phyloP scores from a whole-genome alignment of 164 flowering plant species.

The Magnolia changhungtana region DNA sequence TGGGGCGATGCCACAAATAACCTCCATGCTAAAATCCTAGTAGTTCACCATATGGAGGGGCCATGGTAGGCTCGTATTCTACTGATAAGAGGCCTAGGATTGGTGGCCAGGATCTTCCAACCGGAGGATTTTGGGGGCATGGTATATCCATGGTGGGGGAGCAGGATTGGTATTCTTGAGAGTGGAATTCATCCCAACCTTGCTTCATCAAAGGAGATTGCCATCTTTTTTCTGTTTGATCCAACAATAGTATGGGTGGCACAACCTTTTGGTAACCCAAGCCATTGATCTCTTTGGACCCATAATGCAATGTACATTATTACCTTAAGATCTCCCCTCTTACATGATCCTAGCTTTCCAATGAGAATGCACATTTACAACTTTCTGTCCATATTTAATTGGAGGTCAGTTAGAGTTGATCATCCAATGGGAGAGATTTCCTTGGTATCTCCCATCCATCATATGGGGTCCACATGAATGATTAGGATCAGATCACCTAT shows the following conservation, averaged over 20 bases:
- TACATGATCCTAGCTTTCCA: not conserved
- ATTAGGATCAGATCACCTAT: not conserved
- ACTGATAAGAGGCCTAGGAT: too few species aligned
- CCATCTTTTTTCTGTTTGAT: too few species aligned
- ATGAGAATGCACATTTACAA: not conserved
- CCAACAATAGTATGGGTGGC: not conserved
- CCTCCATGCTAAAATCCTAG: too few species aligned
- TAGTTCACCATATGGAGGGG: too few species aligned
- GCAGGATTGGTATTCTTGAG: too few species aligned
- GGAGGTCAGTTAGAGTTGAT: not conserved
- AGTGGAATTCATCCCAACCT: too few species aligned
- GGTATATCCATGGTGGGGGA: too few species aligned
- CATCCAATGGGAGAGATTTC: not conserved
- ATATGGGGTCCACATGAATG: not conserved
- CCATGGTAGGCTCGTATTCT: too few species aligned
- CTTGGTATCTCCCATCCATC: not conserved
- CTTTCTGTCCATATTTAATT: not conserved
- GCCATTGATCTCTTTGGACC: not conserved
- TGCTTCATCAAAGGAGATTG: too few species aligned
- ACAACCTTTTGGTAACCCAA: not conserved
- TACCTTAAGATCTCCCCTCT: not conserved
- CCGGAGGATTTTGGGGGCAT: too few species aligned
- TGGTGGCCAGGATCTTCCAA: too few species aligned
- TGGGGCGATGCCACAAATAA: too few species aligned
- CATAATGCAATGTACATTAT: not conserved